Conservation (phyloP, 345 rosid genomes). For the Arabidopsis suecica region DNA sequence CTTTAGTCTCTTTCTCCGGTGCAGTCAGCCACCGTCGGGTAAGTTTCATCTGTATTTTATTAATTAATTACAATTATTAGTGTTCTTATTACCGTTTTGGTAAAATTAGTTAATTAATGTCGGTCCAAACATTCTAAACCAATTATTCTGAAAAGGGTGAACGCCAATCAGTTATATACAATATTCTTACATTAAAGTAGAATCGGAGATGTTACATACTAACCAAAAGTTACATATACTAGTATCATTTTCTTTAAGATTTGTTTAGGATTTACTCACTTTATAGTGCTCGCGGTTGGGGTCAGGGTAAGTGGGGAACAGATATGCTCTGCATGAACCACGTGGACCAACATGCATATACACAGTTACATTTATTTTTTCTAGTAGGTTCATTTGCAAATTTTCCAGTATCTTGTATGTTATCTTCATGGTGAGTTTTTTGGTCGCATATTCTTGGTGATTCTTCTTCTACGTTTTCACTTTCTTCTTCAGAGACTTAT, state of each 20-base stretch:
- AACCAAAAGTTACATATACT: conserved; percentile 24
- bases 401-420: conserved; percentile 1
- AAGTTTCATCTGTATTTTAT: conserved; percentile 16
- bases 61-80: conserved; percentile 7
- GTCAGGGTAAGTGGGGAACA: conserved; percentile 48
- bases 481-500: conserved; percentile 14
- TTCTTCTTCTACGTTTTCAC: conserved; percentile 36
- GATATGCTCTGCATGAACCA: conserved; percentile 47
- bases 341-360: conserved; percentile 48
- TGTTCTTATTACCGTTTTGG: conserved; percentile 32
- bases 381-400: conserved; percentile 12
- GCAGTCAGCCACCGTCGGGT: conserved; percentile 34
- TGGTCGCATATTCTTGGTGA: not conserved
- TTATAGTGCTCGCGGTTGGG: conserved; percentile 30
- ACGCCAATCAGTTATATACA: conserved; percentile 20
- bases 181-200: conserved; percentile 16
- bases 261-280: conserved; percentile 33
- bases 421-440: not conserved
- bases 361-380: conserved; percentile 36
- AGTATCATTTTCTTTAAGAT: conserved; percentile 18
- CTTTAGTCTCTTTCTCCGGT: conserved; percentile 23
- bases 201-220: conserved; percentile 11
- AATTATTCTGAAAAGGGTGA: conserved; percentile 36
- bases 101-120: conserved; percentile 11
- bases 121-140: conserved; percentile 20